Percentiles rank a stretch among this genome's conserved stretches.
Conservation (phyloP, 805 yeast genomes). For the Henningerozyma blattae region DNA sequence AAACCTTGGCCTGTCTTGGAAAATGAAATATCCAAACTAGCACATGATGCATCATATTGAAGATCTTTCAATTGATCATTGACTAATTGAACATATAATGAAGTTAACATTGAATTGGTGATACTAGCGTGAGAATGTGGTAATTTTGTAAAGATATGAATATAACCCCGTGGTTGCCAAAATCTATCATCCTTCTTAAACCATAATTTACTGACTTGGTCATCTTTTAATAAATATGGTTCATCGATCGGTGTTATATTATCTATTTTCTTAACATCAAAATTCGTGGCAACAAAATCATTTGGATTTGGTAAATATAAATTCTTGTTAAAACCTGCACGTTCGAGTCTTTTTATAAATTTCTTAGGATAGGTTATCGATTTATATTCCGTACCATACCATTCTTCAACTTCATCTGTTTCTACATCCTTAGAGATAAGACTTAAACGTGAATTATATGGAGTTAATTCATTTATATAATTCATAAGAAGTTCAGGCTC, state of each 20-base stretch:
- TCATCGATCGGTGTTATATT: slow-evolving; percentile 27
- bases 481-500: slow-evolving; percentile 41
- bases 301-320: slow-evolving; percentile 62
- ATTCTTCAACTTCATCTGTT: slow-evolving; percentile 48
- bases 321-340: slow-evolving; percentile 20
- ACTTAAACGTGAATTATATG: slow-evolving; percentile 48
- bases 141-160: slow-evolving; percentile 49
- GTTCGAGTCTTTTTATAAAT: slow-evolving; percentile 25
- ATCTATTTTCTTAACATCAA: slow-evolving; percentile 40
- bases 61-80: slow-evolving; percentile 61
- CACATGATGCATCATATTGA: slow-evolving; percentile 75
- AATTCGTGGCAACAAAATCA: slow-evolving; percentile 71
- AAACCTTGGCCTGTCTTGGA: slow-evolving; percentile 59
- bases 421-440: slow-evolving; percentile 42
- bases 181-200: slow-evolving; percentile 82
- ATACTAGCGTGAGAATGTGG: slow-evolving; percentile 57
- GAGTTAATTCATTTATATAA: slow-evolving; percentile 37
- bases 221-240: slow-evolving; percentile 51
- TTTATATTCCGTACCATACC: slow-evolving; percentile 85
- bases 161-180: slow-evolving; percentile 75
- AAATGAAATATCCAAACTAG: slow-evolving; percentile 55
- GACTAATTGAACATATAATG: slow-evolving; percentile 55
- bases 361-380: slow-evolving; percentile 32
- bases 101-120: slow-evolving; percentile 41
- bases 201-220: slow-evolving; percentile 54